Conservation (phyloP, 352 stramenopile species). For the Globisporangium orthogonon region DNA sequence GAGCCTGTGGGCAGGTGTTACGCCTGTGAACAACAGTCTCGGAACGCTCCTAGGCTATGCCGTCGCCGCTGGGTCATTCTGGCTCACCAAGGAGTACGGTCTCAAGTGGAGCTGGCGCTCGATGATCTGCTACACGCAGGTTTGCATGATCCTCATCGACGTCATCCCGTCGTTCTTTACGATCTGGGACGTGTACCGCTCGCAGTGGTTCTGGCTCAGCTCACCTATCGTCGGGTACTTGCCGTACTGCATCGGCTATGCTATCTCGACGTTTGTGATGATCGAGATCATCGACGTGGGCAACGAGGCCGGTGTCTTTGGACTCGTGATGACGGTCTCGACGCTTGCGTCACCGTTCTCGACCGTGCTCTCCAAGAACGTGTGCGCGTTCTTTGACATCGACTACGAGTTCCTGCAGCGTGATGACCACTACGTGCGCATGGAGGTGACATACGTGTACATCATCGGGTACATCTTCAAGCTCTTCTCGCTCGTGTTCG, state of each 20-base stretch:
- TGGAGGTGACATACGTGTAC: slow-evolving; percentile 19
- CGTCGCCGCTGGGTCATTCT: slow-evolving; percentile 24
- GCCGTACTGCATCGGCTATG: slow-evolving; percentile 12
- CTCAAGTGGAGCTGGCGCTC: slow-evolving; percentile 50
- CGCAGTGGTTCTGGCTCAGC: slow-evolving; percentile 32
- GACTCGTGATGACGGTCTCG: slow-evolving; percentile 18
- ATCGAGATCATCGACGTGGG: slow-evolving; percentile 18
- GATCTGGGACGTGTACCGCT: slow-evolving; percentile 26
- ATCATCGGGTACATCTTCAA: slow-evolving; percentile 16
- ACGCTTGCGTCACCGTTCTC: slow-evolving; percentile 18
- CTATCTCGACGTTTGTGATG: slow-evolving; percentile 13
- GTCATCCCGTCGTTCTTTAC: slow-evolving; percentile 22
- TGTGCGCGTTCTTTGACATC: slow-evolving; percentile 12
- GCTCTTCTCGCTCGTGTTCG: slow-evolving; percentile 16
- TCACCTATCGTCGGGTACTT: slow-evolving; percentile 17
- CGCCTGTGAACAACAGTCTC: slow-evolving; percentile 34
- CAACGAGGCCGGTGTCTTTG: slow-evolving; percentile 18
- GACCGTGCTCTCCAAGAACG: slow-evolving; percentile 13
- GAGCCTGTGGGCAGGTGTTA: slow-evolving; percentile 35
- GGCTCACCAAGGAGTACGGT: slow-evolving; percentile 25
- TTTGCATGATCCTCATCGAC: slow-evolving; percentile 16
- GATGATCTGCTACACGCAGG: slow-evolving; percentile 31
- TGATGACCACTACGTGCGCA: slow-evolving; percentile 16
- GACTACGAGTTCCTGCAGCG: slow-evolving; percentile 12
- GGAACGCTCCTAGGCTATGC: slow-evolving; percentile 29